phyloP scores from a whole-genome alignment of 768 basidiomycete species.

The Phaffia australis region DNA sequence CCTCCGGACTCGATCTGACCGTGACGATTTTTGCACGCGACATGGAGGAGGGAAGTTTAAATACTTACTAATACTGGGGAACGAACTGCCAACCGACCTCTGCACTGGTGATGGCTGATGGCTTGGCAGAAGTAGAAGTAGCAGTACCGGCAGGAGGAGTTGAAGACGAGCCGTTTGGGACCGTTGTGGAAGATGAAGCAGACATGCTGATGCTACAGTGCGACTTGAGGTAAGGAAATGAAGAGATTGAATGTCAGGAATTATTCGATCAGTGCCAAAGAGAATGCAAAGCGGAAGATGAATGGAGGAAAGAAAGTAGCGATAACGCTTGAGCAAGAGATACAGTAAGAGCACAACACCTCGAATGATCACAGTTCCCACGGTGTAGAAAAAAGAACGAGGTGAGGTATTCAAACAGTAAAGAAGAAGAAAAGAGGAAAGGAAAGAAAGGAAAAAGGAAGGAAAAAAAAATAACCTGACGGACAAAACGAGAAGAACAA shows the following conservation, averaged over 20 bases:
- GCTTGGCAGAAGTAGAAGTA: conserved; percentile 5
- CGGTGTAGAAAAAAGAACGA: not conserved
- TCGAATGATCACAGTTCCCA: too few relatives aligned
- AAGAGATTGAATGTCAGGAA: too few relatives aligned
- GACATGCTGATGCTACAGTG: conserved; percentile 8
- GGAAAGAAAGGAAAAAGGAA: not conserved
- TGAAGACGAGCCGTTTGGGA: not conserved
- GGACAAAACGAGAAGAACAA: conserved; percentile 25
- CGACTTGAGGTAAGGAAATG: too few relatives aligned
- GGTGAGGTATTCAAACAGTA: not conserved
- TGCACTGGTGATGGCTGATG: conserved; percentile 18
- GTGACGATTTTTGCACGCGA: too few relatives aligned
- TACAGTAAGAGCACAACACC: too few relatives aligned
- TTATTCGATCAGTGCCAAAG: not conserved
- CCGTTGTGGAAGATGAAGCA: not conserved
- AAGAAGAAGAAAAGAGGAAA: conserved; percentile 16
- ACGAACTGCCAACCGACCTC: conserved; percentile 96
- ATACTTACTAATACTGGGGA: conserved; percentile 74
- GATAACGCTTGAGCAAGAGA: too few relatives aligned
- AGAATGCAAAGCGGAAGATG: conserved; percentile 11
- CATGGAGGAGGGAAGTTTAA: not conserved
- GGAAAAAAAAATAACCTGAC: conserved; percentile 28
- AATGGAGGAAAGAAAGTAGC: not conserved
- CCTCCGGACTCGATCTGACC: too few relatives aligned
- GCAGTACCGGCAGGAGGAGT: conserved; percentile 1